Conservation (phyloP, 78 protist species). For the Trichosphaerium sp. region DNA sequence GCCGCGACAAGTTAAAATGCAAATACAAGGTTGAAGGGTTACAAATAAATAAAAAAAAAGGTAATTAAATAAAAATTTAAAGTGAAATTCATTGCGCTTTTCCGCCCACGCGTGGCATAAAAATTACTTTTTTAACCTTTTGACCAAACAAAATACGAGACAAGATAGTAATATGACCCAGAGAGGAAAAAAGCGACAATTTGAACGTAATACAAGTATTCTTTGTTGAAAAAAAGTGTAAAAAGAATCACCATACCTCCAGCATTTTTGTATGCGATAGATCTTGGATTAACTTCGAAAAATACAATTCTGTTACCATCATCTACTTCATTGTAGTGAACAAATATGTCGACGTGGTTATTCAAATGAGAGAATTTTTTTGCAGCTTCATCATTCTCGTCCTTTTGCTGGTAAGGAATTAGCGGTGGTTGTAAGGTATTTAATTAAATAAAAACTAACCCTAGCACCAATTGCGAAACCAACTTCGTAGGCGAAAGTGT, state of each 20-base stretch:
- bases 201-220: not conserved
- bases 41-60: too few relatives aligned
- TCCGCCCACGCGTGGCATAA: not conserved
- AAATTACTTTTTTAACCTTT: not conserved
- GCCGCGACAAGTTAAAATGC: not conserved
- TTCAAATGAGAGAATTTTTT: constrained; percentile 3
- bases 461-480: not conserved
- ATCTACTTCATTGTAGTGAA: constrained; percentile 24
- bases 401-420: not conserved
- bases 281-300: constrained; percentile 45
- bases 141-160: not conserved
- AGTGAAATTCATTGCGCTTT: not conserved
- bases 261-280: constrained; percentile 7
- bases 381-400: too few relatives aligned
- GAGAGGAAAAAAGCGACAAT: not conserved
- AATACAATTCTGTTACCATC: constrained; percentile 56
- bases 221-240: not conserved
- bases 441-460: not conserved
- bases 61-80: too few relatives aligned
- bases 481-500: too few relatives aligned
- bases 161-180: not conserved
- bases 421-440: not conserved
- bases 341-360: constrained; percentile 56
- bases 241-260: not conserved
- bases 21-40: too few relatives aligned